Base-by-base conservation (phyloP, 2,329 filamentous ascomycete species). In the Keithomyces neogunnii region DNA sequence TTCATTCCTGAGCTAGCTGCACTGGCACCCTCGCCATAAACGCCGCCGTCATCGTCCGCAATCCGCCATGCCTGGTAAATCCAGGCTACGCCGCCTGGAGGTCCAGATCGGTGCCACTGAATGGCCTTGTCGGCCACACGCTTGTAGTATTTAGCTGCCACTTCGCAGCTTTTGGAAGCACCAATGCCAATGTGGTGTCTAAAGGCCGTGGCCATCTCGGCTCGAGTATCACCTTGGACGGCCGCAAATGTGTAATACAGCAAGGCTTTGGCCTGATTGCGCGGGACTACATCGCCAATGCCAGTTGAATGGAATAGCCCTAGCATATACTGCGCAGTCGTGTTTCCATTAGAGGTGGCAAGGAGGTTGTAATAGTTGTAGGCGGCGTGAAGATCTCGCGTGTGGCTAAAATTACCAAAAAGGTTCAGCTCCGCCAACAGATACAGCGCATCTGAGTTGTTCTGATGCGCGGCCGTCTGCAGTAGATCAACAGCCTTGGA, bases 301-400 rank as follows among this genome's bases (percentile, higher is more conserved):
- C 93, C 93, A 0, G 93, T 99, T 36, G 91, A 91, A 69, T 99
- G 92, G 80, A 96, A 93, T 60, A 99, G 82, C 0, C 89, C 93
- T 45, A 97, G 66, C 92, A 99, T 96, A 69, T 95, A 86, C 66
- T 97, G 89, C 1, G 93, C 93, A 10, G 92, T 95, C 57, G 82
- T 86, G 68, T 99, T 97, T 44, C 92, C 93, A 57, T 86, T 80
- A 53, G 85, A 67, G 19, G 78, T 76, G 3, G 92, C 89, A 50
- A 99, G 77, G 55, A 84, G 77, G 55, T 87, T 76, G 68, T 97
- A 99, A 71, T 89, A 80, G 57, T 80, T 75, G 65, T 95, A 96
- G 0, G 93, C 89, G 46, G 81, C 76, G 33, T 80, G 75, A 59
- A 96, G 89, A 64, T 96, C 84, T 57, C 85, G 80, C 2, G 92